Conservation (phyloP, 2,329 filamentous ascomycete species). For the Mariannaea sp. region DNA sequence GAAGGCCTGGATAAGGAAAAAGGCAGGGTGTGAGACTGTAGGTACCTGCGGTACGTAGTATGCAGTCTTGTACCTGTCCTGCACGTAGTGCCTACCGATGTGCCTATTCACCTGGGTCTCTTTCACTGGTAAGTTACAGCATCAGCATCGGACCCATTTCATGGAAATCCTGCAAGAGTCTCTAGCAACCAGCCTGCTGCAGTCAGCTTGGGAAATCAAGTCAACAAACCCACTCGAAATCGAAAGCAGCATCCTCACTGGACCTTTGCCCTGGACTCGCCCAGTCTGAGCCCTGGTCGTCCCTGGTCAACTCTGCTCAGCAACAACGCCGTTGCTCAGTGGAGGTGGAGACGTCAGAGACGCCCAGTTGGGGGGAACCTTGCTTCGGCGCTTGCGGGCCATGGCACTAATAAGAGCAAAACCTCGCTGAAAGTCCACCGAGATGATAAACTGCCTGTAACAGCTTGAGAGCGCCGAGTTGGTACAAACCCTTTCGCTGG, state of each 20-base stretch:
- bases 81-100: background rate
- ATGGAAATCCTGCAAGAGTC: background rate
- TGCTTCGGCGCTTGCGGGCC: constrained; percentile 34
- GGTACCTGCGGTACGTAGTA: too few relatives aligned
- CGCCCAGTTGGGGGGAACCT: constrained; percentile 33
- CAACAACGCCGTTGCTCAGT: constrained; percentile 36
- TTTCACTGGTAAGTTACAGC: too few relatives aligned
- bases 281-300: constrained; percentile 6
- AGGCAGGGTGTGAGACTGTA: too few relatives aligned
- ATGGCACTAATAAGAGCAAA: constrained; percentile 11
- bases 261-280: constrained; percentile 27
- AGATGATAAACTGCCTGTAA: background rate
- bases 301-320: constrained; percentile 1
- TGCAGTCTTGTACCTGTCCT: background rate
- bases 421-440: constrained; percentile 4
- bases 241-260: constrained; percentile 32
- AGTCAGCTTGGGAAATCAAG: constrained; percentile 23
- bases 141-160: background rate
- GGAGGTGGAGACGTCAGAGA: constrained; percentile 36
- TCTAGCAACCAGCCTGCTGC: constrained; percentile 8
- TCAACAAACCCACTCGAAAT: constrained; percentile 31
- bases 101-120: background rate
- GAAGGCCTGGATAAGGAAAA: too few relatives aligned
- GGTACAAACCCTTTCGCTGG: background rate
- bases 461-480: background rate